Evolutionary conservation across 2,329 filamentous ascomycete genomes (phyloP).

Genomic region (Herpotrichia juniperi): DNA sequence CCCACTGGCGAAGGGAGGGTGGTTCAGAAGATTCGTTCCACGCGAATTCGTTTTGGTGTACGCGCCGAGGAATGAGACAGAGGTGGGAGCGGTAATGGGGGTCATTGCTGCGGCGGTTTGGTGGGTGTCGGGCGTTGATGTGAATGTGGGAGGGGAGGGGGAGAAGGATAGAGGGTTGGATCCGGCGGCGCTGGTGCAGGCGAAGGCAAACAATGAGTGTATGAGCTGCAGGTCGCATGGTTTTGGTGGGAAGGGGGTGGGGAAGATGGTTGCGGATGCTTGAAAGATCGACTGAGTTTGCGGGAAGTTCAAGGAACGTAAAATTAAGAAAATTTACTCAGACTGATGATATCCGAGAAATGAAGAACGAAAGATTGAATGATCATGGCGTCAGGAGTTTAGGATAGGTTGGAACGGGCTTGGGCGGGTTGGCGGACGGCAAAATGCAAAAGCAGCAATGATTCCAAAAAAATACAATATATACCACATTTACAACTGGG

Average conservation of each 20-base stretch:
- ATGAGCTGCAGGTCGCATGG: constrained; percentile 33
- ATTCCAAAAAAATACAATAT: background rate
- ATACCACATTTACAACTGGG: background rate
- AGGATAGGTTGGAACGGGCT: background rate
- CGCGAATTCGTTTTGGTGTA: constrained; percentile 82
- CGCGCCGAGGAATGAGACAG: constrained; percentile 72
- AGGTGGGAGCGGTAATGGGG: constrained; percentile 69
- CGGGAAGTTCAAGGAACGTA: background rate
- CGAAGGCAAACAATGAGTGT: constrained; percentile 25
- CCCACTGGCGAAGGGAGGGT: constrained; percentile 69
- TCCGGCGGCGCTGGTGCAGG: constrained; percentile 23
- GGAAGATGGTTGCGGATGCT: constrained; percentile 33
- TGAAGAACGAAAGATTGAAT: background rate
- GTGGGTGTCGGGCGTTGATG: constrained; percentile 60
- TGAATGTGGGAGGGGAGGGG: constrained; percentile 20
- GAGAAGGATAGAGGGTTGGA: constrained; percentile 28
- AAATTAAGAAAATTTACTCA: background rate
- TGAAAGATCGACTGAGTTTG: constrained; percentile 11
- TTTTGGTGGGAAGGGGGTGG: constrained; percentile 27
- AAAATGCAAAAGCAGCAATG: background rate
- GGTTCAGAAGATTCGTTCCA: constrained; percentile 72
- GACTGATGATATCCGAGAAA: background rate
- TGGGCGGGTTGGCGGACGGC: background rate
- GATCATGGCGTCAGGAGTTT: no score
- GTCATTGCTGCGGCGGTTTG: constrained; percentile 79